Percentiles rank a stretch among this genome's conserved stretches.
Evolutionary conservation across 225 moss, liverwort and hornwort genomes (phyloP).

Genomic region (Pleurozium schreberi): DNA sequence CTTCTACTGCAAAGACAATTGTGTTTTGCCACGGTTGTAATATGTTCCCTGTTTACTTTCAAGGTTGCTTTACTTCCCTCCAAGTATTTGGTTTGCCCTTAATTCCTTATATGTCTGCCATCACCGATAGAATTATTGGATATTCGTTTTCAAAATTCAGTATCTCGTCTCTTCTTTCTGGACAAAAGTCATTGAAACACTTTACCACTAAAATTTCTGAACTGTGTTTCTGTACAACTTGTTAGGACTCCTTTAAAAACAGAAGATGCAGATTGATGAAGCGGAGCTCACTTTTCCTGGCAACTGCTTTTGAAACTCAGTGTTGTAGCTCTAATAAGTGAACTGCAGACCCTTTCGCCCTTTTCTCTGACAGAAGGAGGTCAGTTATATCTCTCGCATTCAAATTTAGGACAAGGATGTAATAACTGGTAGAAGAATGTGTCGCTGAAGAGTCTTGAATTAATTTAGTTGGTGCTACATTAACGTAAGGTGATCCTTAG

Average conservation of each 20-base stretch:
- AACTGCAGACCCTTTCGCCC: neutral
- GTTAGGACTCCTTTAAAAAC: neutral
- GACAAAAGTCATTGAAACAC: neutral
- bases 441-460: neutral
- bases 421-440: neutral
- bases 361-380: neutral
- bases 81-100: neutral
- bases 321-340: neutral
- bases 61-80: neutral
- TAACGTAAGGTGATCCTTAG: neutral
- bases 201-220: neutral
- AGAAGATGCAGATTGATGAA: neutral
- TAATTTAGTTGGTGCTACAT: neutral
- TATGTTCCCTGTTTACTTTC: neutral
- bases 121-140: neutral
- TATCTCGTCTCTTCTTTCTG: neutral
- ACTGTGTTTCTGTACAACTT: neutral
- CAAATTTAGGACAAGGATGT: neutral
- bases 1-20: neutral
- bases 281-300: neutral
- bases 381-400: neutral
- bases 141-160: neutral
- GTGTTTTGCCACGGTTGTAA: neutral
- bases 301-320: neutral
- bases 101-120: neutral